Conservation (phyloP, 768 basidiomycete species). For the Boletellus emodensis region DNA sequence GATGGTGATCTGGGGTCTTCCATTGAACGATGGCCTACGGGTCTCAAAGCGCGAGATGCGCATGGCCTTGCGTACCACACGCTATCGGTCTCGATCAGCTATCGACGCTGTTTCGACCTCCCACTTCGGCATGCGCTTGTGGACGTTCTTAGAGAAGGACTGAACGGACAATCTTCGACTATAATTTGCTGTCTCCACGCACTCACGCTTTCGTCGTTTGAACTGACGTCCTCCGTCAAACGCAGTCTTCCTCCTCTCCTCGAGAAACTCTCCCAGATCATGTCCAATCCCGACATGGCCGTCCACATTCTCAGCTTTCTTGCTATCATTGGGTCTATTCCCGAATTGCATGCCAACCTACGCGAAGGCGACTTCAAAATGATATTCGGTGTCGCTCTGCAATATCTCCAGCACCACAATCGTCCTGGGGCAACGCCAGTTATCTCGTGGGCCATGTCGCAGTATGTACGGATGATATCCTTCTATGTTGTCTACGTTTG, state of each 20-base stretch:
- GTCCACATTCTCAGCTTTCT: constrained; percentile 96
- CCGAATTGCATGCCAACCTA: constrained; percentile 80
- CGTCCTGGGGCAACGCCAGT: constrained; percentile 53
- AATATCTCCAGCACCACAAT: constrained; percentile 91
- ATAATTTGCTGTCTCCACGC: constrained; percentile 91
- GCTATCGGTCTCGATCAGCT: constrained; percentile 83
- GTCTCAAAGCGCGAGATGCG: constrained; percentile 73
- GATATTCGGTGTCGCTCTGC: constrained; percentile 90
- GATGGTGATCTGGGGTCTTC: constrained; percentile 52
- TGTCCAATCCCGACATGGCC: constrained; percentile 89
- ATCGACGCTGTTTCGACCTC: constrained; percentile 71
- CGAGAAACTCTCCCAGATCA: constrained; percentile 86
- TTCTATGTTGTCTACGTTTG: constrained; percentile 91
- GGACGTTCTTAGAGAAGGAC: constrained; percentile 65
- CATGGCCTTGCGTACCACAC: constrained; percentile 86
- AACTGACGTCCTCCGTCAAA: constrained; percentile 77
- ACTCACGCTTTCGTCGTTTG: constrained; percentile 81
- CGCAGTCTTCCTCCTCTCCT: constrained; percentile 76
- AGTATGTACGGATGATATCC: constrained; percentile 86
- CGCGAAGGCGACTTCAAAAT: constrained; percentile 87
- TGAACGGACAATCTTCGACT: constrained; percentile 66
- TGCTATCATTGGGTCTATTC: constrained; percentile 78
- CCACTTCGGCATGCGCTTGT: constrained; percentile 66
- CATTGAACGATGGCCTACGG: constrained; percentile 55
- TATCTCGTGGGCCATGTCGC: constrained; percentile 82